These are phyloP conservation scores for Saccharomyces mikatae DNA, from an alignment of 805 yeast species.

Conservation along the genomic window DNA sequence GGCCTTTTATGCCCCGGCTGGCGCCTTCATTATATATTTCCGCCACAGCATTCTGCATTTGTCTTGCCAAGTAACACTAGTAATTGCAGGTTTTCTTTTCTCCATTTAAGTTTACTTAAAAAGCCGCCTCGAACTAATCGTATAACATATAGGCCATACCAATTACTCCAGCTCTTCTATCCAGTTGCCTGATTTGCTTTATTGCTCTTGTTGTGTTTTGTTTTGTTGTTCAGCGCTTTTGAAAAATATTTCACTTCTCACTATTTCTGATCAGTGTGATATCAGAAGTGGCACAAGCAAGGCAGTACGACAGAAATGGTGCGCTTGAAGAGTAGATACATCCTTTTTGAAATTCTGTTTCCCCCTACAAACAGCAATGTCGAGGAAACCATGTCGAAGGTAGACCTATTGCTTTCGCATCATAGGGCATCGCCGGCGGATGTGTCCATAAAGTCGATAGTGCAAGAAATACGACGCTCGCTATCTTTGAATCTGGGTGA, in stretches of 20 bases:
- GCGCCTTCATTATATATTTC: neutral
- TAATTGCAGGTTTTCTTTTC: neutral
- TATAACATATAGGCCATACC: neutral
- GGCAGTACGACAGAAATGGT: slow-evolving; percentile 49
- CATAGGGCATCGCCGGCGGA: slow-evolving; percentile 45
- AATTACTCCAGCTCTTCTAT: neutral
- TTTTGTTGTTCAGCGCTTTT: neutral
- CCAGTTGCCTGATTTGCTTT: neutral
- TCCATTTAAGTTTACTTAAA: neutral
- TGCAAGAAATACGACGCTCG: slow-evolving; percentile 46
- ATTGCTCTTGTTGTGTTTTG: neutral
- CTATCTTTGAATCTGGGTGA: slow-evolving; percentile 71
- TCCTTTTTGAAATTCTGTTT: slow-evolving; percentile 69
- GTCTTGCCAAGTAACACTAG: neutral
- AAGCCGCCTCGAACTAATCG: neutral
- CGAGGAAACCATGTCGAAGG: slow-evolving; percentile 2
- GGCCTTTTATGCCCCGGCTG: neutral
- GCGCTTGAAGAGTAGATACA: slow-evolving; percentile 75
- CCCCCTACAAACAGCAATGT: slow-evolving; percentile 38
- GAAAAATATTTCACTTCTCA: neutral
- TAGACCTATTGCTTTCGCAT: slow-evolving; percentile 33
- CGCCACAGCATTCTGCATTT: neutral
- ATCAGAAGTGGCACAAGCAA: neutral
- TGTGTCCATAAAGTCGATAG: slow-evolving; percentile 42
- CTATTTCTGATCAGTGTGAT: neutral